Conservation (phyloP, 345 rosid genomes). For the Linum trigynum region DNA sequence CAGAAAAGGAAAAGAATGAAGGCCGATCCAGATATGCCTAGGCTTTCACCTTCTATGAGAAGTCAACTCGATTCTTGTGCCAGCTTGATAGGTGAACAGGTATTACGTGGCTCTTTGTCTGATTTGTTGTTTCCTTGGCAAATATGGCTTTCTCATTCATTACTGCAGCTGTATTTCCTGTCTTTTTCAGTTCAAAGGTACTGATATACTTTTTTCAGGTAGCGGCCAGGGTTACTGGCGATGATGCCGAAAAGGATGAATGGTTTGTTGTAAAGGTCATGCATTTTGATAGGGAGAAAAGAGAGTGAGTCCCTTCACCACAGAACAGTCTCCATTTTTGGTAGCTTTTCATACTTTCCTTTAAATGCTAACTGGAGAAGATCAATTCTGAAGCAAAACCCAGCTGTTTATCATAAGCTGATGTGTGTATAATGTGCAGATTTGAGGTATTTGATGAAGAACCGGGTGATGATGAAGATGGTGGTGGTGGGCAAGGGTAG, state of each 20-base stretch:
- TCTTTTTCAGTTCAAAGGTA: conserved; percentile 7
- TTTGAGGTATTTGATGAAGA: conserved; percentile 93
- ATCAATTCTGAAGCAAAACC: neutral
- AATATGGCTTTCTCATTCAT: neutral
- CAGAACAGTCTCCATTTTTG: neutral
- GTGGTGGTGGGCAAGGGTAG: conserved; percentile 65
- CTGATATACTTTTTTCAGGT: conserved; percentile 41
- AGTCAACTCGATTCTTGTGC: conserved; percentile 64
- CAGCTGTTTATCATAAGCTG: neutral
- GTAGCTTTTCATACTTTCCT: neutral
- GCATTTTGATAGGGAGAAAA: conserved; percentile 78
- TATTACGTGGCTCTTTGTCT: conserved; percentile 18
- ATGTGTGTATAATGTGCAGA: conserved; percentile 29
- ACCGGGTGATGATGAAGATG: conserved; percentile 93
- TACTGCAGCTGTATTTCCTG: conserved; percentile 3
- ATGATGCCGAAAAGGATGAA: conserved; percentile 78
- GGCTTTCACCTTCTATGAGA: conserved; percentile 56
- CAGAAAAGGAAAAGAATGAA: conserved; percentile 70
- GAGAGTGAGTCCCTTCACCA: conserved; percentile 51
- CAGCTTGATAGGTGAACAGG: conserved; percentile 87
- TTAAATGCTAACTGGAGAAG: neutral
- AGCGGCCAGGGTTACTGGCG: conserved; percentile 79
- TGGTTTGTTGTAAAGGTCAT: conserved; percentile 92
- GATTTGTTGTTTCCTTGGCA: neutral
- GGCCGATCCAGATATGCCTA: conserved; percentile 55